Conservation (phyloP, 768 basidiomycete genomes). For the Phallus indusiatus region DNA sequence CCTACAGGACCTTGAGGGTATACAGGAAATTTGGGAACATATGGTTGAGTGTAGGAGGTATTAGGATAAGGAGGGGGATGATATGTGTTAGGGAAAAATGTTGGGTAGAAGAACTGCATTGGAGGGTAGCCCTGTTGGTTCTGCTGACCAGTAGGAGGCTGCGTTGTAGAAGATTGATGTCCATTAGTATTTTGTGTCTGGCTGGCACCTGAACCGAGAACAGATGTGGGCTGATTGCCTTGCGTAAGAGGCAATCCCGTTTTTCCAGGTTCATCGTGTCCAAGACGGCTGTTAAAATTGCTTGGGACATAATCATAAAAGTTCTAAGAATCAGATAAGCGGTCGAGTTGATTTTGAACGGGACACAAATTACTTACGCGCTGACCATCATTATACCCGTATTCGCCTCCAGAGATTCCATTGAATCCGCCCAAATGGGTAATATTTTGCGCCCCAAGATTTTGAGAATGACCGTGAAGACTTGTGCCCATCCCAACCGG, state of each 20-base stretch:
- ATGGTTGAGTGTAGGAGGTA: constrained; percentile 41
- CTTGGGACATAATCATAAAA: constrained; percentile 67
- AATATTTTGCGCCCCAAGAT: constrained; percentile 52
- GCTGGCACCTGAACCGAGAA: background rate
- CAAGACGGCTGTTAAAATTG: constrained; percentile 56
- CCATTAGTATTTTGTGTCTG: constrained; percentile 6
- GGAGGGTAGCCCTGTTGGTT: constrained; percentile 40
- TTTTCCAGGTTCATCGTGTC: constrained; percentile 65
- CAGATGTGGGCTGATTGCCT: constrained; percentile 28
- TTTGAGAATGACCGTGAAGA: constrained; percentile 25
- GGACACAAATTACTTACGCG: constrained; percentile 38
- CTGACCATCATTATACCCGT: constrained; percentile 57
- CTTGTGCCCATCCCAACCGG: constrained; percentile 55
- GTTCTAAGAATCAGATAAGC: constrained; percentile 32
- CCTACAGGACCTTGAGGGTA: constrained; percentile 59
- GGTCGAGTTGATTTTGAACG: background rate
- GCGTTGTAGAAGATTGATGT: constrained; percentile 1
- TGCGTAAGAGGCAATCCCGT: constrained; percentile 49
- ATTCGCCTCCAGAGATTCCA: constrained; percentile 37
- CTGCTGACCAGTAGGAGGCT: constrained; percentile 5
- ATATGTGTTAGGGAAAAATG: constrained; percentile 47
- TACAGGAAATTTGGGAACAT: constrained; percentile 47
- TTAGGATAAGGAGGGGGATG: constrained; percentile 38
- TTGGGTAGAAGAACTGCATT: constrained; percentile 51
- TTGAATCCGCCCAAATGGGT: constrained; percentile 45